A percentile compares a stretch with the other conserved stretches of the same genome.
These are phyloP conservation scores for Ascoidea rubescens DNA, from an alignment of 805 yeast genomes.

Conservation along the genomic window DNA sequence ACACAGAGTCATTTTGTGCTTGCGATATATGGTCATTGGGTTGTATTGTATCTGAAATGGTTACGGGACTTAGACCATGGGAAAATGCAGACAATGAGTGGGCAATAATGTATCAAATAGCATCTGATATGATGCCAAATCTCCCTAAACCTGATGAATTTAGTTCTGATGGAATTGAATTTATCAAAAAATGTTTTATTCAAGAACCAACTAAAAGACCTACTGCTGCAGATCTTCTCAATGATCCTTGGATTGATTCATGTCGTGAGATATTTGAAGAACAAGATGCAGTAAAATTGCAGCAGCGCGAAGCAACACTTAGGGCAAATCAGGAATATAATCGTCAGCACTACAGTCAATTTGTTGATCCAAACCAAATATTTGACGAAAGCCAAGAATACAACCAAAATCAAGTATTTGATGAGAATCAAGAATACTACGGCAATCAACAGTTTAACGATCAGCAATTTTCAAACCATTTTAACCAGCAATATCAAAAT, in stretches of 20 bases:
- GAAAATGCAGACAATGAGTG: conserved; percentile 90
- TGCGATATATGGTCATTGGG: conserved; percentile 45
- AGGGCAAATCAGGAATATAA: no score
- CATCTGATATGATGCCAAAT: conserved; percentile 85
- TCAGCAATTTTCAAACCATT: no score
- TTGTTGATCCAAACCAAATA: no score
- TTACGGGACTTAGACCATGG: conserved; percentile 95
- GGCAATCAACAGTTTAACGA: not conserved
- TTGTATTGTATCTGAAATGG: conserved; percentile 92
- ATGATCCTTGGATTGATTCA: conserved; percentile 60
- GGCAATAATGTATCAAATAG: conserved; percentile 98
- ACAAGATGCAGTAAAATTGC: no score
- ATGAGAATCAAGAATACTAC: not conserved
- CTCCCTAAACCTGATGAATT: conserved; percentile 71
- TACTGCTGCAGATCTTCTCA: conserved; percentile 70
- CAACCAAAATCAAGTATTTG: not conserved
- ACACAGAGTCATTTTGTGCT: not conserved
- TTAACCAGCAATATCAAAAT: no score
- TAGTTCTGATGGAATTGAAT: conserved; percentile 56
- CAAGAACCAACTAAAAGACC: conserved; percentile 73
- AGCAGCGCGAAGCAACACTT: no score
- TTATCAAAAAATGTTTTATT: conserved; percentile 63
- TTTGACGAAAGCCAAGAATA: not conserved
- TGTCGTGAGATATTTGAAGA: no score
- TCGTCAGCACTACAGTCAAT: no score